Conservation (phyloP, 2,329 filamentous ascomycete species). For the Colletotrichum lindemuthianum region DNA sequence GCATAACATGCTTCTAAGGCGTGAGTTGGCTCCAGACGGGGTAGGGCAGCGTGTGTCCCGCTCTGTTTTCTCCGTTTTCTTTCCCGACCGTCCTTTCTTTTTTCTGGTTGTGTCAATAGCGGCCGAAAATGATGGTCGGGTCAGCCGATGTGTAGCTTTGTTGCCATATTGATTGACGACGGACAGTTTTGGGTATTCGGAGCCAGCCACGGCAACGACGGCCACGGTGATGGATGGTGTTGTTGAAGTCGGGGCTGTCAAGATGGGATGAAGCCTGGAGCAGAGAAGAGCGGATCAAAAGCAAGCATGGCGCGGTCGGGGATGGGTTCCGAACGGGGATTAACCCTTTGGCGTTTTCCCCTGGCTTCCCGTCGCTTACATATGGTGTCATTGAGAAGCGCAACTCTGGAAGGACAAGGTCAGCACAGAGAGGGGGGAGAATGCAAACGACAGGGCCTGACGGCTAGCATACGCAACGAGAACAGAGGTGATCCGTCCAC, state of each 20-base stretch:
- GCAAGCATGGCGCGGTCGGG: conserved; percentile 28
- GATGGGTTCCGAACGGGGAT: conserved; percentile 33
- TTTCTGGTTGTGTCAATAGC: too few species aligned
- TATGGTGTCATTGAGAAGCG: conserved; percentile 18
- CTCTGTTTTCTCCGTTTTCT: not conserved
- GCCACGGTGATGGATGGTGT: not conserved
- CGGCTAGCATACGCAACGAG: conserved; percentile 6
- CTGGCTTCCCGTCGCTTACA: conserved; percentile 26
- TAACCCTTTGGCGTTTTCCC: conserved; percentile 23
- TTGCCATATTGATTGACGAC: not conserved
- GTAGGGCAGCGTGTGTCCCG: conserved; percentile 3
- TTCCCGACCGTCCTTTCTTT: not conserved
- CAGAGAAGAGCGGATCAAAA: conserved; percentile 22
- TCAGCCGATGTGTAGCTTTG: not conserved
- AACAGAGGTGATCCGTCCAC: conserved; percentile 11
- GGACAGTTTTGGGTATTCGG: conserved; percentile 5
- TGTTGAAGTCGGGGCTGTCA: conserved; percentile 20
- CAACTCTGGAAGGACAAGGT: not conserved
- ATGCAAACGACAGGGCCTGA: not conserved
- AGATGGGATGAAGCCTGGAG: conserved; percentile 34
- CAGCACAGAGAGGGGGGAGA: not conserved
- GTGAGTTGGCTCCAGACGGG: not conserved
- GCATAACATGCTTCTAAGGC: conserved; percentile 15
- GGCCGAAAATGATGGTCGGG: not conserved
- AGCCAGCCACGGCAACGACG: not conserved